Evolutionary conservation across 1,284 basidiomycete species (phyloP).

Genomic region (Cryptococcus sp.): DNA sequence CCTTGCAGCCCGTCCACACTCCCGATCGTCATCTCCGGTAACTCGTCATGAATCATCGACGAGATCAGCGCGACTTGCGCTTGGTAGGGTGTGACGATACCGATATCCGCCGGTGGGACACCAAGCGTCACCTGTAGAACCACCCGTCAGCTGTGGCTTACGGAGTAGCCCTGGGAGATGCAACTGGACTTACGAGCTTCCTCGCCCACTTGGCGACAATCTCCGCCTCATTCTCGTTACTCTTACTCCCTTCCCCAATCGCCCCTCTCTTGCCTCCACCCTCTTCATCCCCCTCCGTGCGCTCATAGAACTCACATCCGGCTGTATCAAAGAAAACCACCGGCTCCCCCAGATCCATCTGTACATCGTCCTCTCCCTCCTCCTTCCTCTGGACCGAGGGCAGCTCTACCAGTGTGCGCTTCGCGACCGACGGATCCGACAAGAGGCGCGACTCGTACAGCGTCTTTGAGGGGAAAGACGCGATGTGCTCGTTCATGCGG

Average conservation of each 20-base stretch:
- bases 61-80: conserved; percentile 81
- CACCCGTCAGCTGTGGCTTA: background rate
- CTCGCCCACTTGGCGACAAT: conserved; percentile 79
- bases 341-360: conserved; percentile 68
- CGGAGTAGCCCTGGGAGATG: too few relatives aligned
- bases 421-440: conserved; percentile 68
- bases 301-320: conserved; percentile 86
- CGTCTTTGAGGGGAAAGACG: conserved; percentile 76
- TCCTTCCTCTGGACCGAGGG: conserved; percentile 52
- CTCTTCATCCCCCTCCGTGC: conserved; percentile 49
- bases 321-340: conserved; percentile 93
- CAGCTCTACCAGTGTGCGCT: conserved; percentile 69
- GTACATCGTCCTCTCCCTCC: conserved; percentile 55
- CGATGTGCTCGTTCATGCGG: conserved; percentile 87
- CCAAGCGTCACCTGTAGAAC: conserved; percentile 63
- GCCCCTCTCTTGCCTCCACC: conserved; percentile 52
- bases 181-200: conserved; percentile 59
- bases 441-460: conserved; percentile 73
- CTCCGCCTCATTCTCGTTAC: conserved; percentile 88
- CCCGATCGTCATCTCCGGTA: conserved; percentile 75
- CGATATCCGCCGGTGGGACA: conserved; percentile 70
- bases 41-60: conserved; percentile 67
- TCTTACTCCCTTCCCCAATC: conserved; percentile 75
- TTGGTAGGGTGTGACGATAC: conserved; percentile 92
- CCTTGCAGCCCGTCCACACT: conserved; percentile 93